phyloP scores from a whole-genome alignment of 352 stramenopile species.

The Phytophthora citricola region DNA sequence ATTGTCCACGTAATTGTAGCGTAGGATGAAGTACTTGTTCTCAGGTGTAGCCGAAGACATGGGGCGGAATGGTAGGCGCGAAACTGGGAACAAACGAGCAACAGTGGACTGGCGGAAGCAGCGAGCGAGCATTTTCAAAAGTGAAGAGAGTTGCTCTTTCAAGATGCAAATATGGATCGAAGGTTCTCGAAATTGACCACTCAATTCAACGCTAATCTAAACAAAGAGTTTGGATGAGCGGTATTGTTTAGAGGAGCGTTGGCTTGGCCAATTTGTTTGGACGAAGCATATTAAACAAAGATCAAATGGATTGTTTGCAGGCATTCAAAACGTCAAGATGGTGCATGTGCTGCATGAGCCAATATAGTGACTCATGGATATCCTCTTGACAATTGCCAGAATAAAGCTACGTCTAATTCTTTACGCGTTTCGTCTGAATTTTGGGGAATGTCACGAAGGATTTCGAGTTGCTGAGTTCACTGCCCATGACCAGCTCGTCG shows the following conservation, averaged over 20 bases:
- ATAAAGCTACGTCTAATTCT: not conserved
- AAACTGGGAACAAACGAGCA: not conserved
- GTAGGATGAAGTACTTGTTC: constrained; percentile 61
- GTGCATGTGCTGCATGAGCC: not conserved
- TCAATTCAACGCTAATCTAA: not conserved
- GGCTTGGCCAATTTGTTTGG: not conserved
- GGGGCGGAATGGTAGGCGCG: not conserved
- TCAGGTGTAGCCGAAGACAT: not conserved
- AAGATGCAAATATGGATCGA: not conserved
- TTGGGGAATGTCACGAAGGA: constrained; percentile 79
- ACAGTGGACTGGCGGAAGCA: not conserved
- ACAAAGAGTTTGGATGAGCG: not conserved
- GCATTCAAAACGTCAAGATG: not conserved
- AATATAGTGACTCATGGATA: not conserved
- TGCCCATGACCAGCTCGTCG: constrained; percentile 41
- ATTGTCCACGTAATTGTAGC: constrained; percentile 64
- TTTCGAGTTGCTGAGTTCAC: constrained; percentile 55
- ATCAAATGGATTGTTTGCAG: too few species aligned
- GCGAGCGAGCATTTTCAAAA: constrained; percentile 5
- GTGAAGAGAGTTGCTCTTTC: not conserved
- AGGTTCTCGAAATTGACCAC: not conserved
- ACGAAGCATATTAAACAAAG: not conserved
- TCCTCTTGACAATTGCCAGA: not conserved
- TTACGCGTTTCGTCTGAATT: constrained; percentile 38
- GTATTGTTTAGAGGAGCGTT: not conserved